Conservation (phyloP, 164 flowering plant species). For the Magnolia kwangsiensis region DNA sequence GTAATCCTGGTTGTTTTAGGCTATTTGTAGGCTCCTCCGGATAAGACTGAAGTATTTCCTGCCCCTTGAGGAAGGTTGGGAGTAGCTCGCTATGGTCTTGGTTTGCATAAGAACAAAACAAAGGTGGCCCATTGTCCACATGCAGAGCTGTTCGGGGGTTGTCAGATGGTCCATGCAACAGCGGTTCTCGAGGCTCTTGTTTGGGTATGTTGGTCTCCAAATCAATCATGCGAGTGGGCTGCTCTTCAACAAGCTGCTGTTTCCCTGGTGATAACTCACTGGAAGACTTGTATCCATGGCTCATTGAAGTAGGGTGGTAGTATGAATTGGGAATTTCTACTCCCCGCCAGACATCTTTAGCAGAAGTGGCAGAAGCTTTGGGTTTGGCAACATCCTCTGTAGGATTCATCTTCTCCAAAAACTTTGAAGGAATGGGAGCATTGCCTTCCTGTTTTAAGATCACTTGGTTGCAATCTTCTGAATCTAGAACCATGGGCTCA, state of each 20-base stretch:
- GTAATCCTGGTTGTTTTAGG: slow-evolving; percentile 30
- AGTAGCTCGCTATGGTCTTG: slow-evolving; percentile 46
- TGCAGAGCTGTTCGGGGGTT: slow-evolving; percentile 18
- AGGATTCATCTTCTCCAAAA: slow-evolving; percentile 24
- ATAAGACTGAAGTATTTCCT: slow-evolving; percentile 29
- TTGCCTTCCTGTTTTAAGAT: slow-evolving; percentile 21
- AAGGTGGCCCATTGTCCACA: slow-evolving; percentile 22
- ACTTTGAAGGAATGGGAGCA: slow-evolving; percentile 25
- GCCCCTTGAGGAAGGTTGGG: slow-evolving; percentile 48
- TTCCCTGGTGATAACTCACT: slow-evolving; percentile 37
- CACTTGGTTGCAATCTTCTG: slow-evolving; percentile 13
- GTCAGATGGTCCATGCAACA: slow-evolving; percentile 24
- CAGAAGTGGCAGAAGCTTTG: slow-evolving; percentile 28
- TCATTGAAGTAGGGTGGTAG: slow-evolving; percentile 31
- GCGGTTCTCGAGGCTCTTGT: slow-evolving; percentile 24
- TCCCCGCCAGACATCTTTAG: slow-evolving; percentile 45
- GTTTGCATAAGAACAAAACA: slow-evolving; percentile 41
- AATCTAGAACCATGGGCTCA: slow-evolving; percentile 19
- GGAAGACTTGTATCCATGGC: slow-evolving; percentile 34
- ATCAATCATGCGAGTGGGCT: slow-evolving; percentile 32
- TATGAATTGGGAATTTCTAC: slow-evolving; percentile 31
- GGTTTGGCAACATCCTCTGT: slow-evolving; percentile 22
- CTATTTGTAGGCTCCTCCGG: slow-evolving; percentile 26
- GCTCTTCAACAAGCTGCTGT: slow-evolving; percentile 32
- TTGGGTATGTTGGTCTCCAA: slow-evolving; percentile 39